Evolutionary conservation across 2,329 filamentous ascomycete species (phyloP).

Genomic region (Pseudopyricularia cyperi): DNA sequence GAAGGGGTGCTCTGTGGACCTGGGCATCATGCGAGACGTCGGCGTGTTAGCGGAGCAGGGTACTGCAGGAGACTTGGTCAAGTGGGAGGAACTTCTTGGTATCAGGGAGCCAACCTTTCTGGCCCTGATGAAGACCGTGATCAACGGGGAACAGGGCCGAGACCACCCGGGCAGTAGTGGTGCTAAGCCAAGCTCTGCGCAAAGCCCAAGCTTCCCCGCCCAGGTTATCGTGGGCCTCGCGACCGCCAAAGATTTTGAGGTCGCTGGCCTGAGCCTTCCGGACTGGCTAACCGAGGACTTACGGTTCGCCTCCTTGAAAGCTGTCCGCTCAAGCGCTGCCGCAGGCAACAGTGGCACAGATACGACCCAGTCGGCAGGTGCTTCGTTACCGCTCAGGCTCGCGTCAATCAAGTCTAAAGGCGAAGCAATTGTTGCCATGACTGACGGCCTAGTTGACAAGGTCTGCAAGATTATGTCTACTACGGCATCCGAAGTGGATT

Average conservation of each 20-base stretch:
- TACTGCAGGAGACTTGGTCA: not conserved
- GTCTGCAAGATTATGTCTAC: not conserved
- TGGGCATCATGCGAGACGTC: conserved; percentile 22
- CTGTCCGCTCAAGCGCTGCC: conserved; percentile 3
- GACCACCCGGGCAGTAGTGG: no score
- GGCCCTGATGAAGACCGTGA: conserved; percentile 5
- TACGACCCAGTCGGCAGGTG: conserved; percentile 1
- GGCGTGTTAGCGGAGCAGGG: conserved; percentile 15
- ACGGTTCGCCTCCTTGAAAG: not conserved
- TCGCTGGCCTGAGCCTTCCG: conserved; percentile 4
- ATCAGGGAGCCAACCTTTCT: conserved; percentile 2
- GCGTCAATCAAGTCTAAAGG: conserved; percentile 4
- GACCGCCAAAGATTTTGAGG: conserved; percentile 4
- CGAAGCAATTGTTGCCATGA: conserved; percentile 28
- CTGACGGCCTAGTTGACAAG: not conserved
- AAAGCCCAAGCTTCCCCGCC: not conserved
- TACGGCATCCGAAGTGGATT: conserved; percentile 3
- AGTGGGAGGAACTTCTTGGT: not conserved
- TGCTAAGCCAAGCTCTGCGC: no score
- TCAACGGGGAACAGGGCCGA: conserved; percentile 4
- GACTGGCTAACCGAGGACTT: conserved; percentile 5
- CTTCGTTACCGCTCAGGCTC: conserved; percentile 4
- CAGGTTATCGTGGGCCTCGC: conserved; percentile 5
- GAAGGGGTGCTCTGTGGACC: conserved; percentile 21
- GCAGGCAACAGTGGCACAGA: not conserved